Conservation (phyloP, 2,329 filamentous ascomycete species). For the Lecanosticta acicola region DNA sequence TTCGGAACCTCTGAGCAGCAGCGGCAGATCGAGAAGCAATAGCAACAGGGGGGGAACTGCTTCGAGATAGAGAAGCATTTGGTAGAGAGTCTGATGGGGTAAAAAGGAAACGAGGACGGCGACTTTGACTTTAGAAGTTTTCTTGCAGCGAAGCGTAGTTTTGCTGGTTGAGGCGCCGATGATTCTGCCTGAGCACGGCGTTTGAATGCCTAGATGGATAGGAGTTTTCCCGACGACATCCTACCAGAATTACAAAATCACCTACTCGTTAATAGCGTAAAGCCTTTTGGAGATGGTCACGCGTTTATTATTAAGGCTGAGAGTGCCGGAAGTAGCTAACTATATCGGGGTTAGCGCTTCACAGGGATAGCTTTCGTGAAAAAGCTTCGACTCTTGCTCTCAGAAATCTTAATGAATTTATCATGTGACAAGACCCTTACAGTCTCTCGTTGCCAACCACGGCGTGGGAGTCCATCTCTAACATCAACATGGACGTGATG, state of each 20-base stretch:
- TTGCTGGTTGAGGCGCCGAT: not conserved
- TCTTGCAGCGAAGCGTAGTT: not conserved
- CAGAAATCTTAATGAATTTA: not conserved
- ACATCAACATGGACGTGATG: conserved; percentile 6
- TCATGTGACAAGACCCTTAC: conserved; percentile 5
- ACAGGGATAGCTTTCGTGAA: not conserved
- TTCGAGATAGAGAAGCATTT: conserved; percentile 7
- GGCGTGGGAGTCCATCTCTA: not conserved
- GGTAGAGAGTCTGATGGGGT: not conserved
- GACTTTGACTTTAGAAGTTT: not conserved
- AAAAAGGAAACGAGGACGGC: not conserved
- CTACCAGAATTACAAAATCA: conserved; percentile 10
- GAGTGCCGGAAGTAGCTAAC: too few species aligned
- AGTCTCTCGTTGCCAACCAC: not conserved
- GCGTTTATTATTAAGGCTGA: too few species aligned
- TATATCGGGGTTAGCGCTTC: not conserved
- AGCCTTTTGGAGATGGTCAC: too few species aligned
- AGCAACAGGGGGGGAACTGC: conserved; percentile 13
- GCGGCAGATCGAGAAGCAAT: conserved; percentile 19
- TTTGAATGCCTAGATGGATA: conserved; percentile 22
- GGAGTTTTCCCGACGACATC: conserved; percentile 17
- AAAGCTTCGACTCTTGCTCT: not conserved
- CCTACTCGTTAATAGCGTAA: not conserved
- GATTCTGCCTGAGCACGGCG: conserved; percentile 13
- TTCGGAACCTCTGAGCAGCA: conserved; percentile 5